Evolutionary conservation across 495 filamentous ascomycete species (phyloP).

Genomic region (Penicillium egyptiacum): DNA sequence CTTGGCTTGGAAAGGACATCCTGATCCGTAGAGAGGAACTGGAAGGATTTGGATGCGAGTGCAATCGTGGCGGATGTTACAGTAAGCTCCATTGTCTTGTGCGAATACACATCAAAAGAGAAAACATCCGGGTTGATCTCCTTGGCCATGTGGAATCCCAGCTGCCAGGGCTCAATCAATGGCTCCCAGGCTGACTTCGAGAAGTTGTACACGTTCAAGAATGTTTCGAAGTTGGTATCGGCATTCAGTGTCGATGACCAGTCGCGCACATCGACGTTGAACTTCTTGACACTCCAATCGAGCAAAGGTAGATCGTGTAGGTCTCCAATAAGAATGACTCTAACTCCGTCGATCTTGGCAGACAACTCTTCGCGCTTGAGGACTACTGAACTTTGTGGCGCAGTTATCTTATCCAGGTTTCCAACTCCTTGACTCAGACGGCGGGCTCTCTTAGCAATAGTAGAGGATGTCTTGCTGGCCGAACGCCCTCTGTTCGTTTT

Average conservation of each 20-base stretch:
- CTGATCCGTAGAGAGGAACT: constrained; percentile 85
- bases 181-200: constrained; percentile 99
- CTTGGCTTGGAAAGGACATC: constrained; percentile 94
- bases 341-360: constrained; percentile 79
- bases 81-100: constrained; percentile 87
- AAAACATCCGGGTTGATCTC: constrained; percentile 72
- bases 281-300: constrained; percentile 90
- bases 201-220: constrained; percentile 97
- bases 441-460: constrained; percentile 47
- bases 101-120: constrained; percentile 81
- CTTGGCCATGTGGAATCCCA: constrained; percentile 86
- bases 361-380: constrained; percentile 81
- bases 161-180: constrained; percentile 91
- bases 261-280: constrained; percentile 77
- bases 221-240: constrained; percentile 86
- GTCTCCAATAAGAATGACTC: constrained; percentile 92
- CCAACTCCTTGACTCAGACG: constrained; percentile 41
- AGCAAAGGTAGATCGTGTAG: constrained; percentile 91
- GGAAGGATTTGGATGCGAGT: constrained; percentile 84
- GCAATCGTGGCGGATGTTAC: constrained; percentile 93
- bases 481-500: constrained; percentile 58
- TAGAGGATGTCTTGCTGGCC: constrained; percentile 64
- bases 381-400: constrained; percentile 50
- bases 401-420: constrained; percentile 20
- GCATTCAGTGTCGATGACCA: constrained; percentile 88